A percentile compares a stretch with the other conserved stretches of the same genome.
phyloP scores from a whole-genome alignment of 2,329 filamentous ascomycete species.

The Claviceps fusiformis region DNA sequence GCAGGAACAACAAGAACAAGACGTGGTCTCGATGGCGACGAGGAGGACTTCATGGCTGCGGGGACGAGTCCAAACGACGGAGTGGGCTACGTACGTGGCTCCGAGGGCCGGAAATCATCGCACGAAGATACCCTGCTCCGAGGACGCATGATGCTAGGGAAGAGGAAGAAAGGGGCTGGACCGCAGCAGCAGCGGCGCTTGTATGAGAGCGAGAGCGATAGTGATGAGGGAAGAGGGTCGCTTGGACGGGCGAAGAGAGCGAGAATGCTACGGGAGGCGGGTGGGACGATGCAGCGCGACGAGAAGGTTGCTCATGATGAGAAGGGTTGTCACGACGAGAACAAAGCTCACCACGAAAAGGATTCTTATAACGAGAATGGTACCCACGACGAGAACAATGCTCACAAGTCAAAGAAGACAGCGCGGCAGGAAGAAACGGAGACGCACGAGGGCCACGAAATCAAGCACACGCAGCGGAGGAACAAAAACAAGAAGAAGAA shows the following conservation, averaged over 20 bases:
- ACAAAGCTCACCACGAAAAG: background rate
- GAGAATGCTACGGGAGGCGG: background rate
- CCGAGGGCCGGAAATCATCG: constrained; percentile 14
- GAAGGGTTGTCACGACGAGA: no score
- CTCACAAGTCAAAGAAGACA: background rate
- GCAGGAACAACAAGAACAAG: constrained; percentile 3
- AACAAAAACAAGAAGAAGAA: background rate
- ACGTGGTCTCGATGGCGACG: constrained; percentile 6
- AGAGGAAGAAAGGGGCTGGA: constrained; percentile 6
- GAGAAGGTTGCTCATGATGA: background rate
- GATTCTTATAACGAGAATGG: no score
- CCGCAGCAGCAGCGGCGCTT: constrained; percentile 3
- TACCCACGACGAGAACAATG: no score
- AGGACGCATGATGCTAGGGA: constrained; percentile 7
- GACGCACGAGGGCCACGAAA: background rate
- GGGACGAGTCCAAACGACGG: constrained; percentile 21
- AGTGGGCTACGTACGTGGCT: constrained; percentile 25
- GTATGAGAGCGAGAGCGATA: constrained; percentile 21
- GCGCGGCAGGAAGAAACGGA: background rate
- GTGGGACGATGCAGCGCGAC: background rate
- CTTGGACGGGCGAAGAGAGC: constrained; percentile 16
- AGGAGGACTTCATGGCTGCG: background rate
- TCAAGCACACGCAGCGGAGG: background rate
- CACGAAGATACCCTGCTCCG: background rate
- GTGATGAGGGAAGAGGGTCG: constrained; percentile 23